Evolutionary conservation across 2,329 filamentous ascomycete species (phyloP).

Genomic region (Colletotrichum musicola): DNA sequence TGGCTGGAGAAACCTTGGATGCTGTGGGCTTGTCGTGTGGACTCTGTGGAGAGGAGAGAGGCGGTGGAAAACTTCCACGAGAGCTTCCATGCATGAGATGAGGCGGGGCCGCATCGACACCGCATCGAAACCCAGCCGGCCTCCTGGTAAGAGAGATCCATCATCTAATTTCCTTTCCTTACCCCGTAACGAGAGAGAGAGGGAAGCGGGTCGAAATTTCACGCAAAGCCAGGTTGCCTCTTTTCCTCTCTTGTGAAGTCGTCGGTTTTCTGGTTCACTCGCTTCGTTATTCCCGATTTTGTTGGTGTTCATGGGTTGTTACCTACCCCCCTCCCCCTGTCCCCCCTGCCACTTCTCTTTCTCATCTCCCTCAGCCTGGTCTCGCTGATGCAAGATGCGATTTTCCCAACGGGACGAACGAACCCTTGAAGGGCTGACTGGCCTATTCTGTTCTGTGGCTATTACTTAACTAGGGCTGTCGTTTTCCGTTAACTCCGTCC

Average conservation of each 20-base stretch:
- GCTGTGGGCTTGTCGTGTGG: not conserved
- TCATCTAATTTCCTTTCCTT: slow-evolving; percentile 17
- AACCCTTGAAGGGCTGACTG: too few species aligned
- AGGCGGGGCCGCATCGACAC: not conserved
- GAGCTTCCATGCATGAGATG: slow-evolving; percentile 35
- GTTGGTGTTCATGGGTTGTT: not conserved
- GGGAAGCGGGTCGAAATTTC: slow-evolving; percentile 15
- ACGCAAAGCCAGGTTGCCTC: not conserved
- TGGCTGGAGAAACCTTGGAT: too few species aligned
- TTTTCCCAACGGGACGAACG: not conserved
- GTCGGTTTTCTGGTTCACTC: slow-evolving; percentile 13
- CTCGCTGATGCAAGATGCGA: slow-evolving; percentile 17
- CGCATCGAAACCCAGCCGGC: not conserved
- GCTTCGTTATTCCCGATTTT: slow-evolving; percentile 21
- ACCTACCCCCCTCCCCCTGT: not conserved
- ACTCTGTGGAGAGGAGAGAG: slow-evolving; percentile 16
- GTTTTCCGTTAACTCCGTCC: too few species aligned
- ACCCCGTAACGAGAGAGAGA: slow-evolving; percentile 9
- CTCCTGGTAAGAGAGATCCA: not conserved
- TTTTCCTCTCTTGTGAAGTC: not conserved
- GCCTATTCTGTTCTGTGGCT: too few species aligned
- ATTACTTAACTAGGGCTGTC: too few species aligned
- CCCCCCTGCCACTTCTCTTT: not conserved
- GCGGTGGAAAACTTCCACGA: slow-evolving; percentile 30
- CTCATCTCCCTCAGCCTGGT: not conserved